These are phyloP conservation scores for Chaetomium olivaceum DNA, from an alignment of 2,329 filamentous ascomycete genomes.

Conservation along the genomic window DNA sequence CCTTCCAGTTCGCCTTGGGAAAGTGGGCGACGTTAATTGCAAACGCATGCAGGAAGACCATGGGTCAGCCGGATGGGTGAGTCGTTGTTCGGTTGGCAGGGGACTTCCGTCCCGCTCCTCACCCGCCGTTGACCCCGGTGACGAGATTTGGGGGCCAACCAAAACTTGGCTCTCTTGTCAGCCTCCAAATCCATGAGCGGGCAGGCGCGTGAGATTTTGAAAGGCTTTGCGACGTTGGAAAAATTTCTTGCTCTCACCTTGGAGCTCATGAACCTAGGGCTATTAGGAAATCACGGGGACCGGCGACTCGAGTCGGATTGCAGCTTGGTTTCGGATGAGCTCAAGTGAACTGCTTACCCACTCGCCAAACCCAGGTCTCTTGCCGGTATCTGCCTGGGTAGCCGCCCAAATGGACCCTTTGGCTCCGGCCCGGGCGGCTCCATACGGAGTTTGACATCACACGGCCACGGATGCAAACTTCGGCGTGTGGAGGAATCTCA, in stretches of 20 bases:
- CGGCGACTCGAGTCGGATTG: too few species aligned
- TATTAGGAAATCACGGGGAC: too few species aligned
- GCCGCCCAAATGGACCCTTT: not conserved
- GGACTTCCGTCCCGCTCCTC: not conserved
- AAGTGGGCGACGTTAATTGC: not conserved
- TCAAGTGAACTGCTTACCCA: too few species aligned
- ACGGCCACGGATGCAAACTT: not conserved
- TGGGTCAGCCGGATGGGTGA: not conserved
- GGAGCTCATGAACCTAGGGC: not conserved
- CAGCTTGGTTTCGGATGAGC: too few species aligned
- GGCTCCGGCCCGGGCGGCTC: not conserved
- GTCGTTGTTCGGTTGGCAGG: not conserved
- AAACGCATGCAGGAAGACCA: not conserved
- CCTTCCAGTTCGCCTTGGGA: not conserved
- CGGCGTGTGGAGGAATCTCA: conserved; percentile 4
- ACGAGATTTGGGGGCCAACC: not conserved
- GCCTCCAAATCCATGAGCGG: not conserved
- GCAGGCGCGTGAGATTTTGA: too few species aligned
- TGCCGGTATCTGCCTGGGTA: too few species aligned
- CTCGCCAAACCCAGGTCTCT: too few species aligned
- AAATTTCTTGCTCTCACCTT: too few species aligned
- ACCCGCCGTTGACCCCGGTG: not conserved
- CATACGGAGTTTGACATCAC: not conserved
- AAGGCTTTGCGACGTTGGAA: not conserved
- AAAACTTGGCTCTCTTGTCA: not conserved